Evolutionary conservation across 2,329 filamentous ascomycete species (phyloP).

Genomic region (Ambrosiella cleistominuta): DNA sequence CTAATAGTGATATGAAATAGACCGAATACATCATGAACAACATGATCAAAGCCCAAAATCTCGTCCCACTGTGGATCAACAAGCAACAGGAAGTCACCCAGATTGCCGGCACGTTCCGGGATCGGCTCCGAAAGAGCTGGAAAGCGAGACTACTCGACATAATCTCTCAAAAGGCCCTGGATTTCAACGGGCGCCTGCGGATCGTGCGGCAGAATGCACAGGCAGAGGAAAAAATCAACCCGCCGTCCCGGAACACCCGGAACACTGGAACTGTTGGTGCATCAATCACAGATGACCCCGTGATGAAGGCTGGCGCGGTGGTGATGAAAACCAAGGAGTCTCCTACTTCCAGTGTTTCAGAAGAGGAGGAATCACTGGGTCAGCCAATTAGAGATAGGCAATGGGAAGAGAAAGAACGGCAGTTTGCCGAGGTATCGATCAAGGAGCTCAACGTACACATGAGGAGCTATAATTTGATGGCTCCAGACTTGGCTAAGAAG

Average conservation of each 20-base stretch:
- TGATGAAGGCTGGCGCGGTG: conserved; percentile 26
- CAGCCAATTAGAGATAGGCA: conserved; percentile 57
- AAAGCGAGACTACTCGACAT: conserved; percentile 60
- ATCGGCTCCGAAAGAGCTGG: conserved; percentile 67
- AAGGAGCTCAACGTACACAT: conserved; percentile 62
- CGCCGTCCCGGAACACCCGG: conserved; percentile 21
- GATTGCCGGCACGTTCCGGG: conserved; percentile 51
- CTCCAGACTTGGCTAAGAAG: conserved; percentile 79
- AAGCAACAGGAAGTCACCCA: conserved; percentile 82
- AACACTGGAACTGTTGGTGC: conserved; percentile 21
- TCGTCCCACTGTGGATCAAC: conserved; percentile 95
- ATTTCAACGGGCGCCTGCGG: conserved; percentile 55
- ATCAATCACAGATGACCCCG: conserved; percentile 29
- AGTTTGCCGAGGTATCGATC: conserved; percentile 63
- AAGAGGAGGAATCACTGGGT: not conserved
- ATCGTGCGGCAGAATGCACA: conserved; percentile 56
- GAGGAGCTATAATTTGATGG: conserved; percentile 87
- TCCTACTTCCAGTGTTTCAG: too few relatives aligned
- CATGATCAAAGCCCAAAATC: conserved; percentile 90
- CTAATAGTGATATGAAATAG: not conserved
- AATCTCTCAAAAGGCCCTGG: conserved; percentile 55
- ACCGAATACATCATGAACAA: conserved; percentile 98
- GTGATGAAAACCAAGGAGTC: conserved; percentile 12
- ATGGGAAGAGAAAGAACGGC: conserved; percentile 55
- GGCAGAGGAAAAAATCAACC: conserved; percentile 53